Base-by-base conservation (phyloP, 1,284 basidiomycete species). In the Pascua guehoae region DNA sequence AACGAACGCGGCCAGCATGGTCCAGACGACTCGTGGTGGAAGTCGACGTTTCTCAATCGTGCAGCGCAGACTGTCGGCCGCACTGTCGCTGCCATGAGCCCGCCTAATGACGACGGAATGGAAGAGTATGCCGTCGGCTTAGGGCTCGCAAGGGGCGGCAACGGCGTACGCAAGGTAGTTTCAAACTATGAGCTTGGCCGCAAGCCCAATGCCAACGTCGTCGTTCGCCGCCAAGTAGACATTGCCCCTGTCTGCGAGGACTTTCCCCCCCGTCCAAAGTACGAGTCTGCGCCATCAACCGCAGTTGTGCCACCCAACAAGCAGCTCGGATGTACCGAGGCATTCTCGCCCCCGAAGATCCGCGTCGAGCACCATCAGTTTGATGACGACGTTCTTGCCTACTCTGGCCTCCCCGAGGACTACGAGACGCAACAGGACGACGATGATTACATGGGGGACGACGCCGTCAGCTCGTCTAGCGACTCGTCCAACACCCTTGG, bases 391-490 rank as follows among this genome's bases (percentile, higher is more conserved):
- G 66, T 63, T 17, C 73, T 64, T 49, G 70, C 66, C 10, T 72
- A 68, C 55, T 64, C 58, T 17, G 70, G 68, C 8, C 55, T 72
- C 18, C 70, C 70, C 4, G 60, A 59, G 8, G 71, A 72, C 50
- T 74, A 75, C 51, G 73, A 75, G 50, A 64, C 60, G 9, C 65
- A 70, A 53, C 66, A 61, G 48, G 66, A 65, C 18, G 72, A 74
- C n/a, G 72, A 74, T 65, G 42, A 43, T 48, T 51, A 44, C 41
- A 1, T 32, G 11, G 18, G n/a, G 24, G 36, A 47, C 40, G 42
- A 47, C 36, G 55, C 49, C 46, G 18, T 18, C 5, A 14, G 44
- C 38, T 36, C 42, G 1, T 41, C 41, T 44, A 43, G 41, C 36
- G 18, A 32, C 24, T 32, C 24, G 24, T 32, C 24, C 24, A 32